Percentiles rank a stretch among this genome's conserved stretches.
Conservation (phyloP, 805 yeast species). For the Wickerhamomyces kurtzmanii region DNA sequence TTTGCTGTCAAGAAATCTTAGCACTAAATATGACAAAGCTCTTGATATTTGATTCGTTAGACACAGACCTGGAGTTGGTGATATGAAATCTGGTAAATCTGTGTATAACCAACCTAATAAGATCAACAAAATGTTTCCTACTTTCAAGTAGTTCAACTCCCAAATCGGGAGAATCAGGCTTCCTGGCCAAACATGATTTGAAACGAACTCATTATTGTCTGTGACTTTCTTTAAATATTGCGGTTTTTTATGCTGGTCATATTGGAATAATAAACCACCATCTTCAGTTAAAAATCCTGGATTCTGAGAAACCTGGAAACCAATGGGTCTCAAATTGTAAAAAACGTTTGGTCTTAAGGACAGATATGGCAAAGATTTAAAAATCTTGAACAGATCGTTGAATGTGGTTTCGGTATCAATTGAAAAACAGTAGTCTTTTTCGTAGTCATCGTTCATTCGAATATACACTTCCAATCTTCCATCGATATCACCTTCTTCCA, state of each 20-base stretch:
- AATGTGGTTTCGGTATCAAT: constrained; percentile 53
- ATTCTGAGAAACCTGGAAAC: constrained; percentile 47
- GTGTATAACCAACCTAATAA: constrained; percentile 77
- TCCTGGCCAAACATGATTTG: constrained; percentile 76
- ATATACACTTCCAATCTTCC: constrained; percentile 27
- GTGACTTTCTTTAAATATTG: constrained; percentile 35
- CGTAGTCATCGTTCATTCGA: constrained; percentile 77
- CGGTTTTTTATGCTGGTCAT: constrained; percentile 36
- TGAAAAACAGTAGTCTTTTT: constrained; percentile 84
- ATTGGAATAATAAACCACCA: constrained; percentile 68
- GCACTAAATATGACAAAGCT: constrained; percentile 14
- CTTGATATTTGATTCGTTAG: constrained; percentile 51
- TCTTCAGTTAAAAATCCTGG: constrained; percentile 82
- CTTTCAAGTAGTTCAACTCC: constrained; percentile 35
- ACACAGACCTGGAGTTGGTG: constrained; percentile 90
- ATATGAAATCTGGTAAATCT: constrained; percentile 80
- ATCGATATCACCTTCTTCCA: no score
- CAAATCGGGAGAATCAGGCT: constrained; percentile 77
- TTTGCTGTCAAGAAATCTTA: constrained; percentile 26
- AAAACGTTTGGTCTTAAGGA: constrained; percentile 75
- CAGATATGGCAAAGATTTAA: constrained; percentile 52
- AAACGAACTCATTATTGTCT: constrained; percentile 39
- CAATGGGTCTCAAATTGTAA: constrained; percentile 52
- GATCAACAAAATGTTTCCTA: constrained; percentile 23
- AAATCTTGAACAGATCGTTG: constrained; percentile 48